Conservation (phyloP, 2,329 filamentous ascomycete genomes). For the Neonectria coccinea region DNA sequence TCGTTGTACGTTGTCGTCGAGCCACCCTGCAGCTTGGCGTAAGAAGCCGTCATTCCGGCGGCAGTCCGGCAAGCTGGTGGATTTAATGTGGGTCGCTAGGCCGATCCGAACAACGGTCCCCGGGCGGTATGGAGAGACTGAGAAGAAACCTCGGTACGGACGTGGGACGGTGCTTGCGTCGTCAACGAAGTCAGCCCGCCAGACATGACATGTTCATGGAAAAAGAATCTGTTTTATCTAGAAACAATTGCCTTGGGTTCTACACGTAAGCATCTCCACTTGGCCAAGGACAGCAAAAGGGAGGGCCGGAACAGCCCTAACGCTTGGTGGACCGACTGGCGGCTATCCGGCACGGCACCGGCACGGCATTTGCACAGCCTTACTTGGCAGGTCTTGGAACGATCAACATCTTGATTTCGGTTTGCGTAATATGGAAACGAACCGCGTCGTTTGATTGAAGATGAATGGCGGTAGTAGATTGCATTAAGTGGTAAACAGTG, state of each 20-base stretch:
- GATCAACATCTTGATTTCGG: neutral
- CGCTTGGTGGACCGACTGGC: slow-evolving; percentile 21
- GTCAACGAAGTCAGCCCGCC: neutral
- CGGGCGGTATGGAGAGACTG: neutral
- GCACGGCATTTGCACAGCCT: slow-evolving; percentile 17
- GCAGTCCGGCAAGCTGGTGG: slow-evolving; percentile 16
- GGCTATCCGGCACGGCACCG: slow-evolving; percentile 25
- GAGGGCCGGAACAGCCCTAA: slow-evolving; percentile 31
- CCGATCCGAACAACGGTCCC: neutral
- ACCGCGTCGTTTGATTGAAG: too few species aligned
- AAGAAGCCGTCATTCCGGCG: slow-evolving; percentile 16
- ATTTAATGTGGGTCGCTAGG: slow-evolving; percentile 6
- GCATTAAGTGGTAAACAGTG: too few species aligned
- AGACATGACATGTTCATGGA: neutral
- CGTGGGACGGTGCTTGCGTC: too few species aligned
- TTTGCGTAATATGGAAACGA: too few species aligned
- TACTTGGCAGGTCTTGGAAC: slow-evolving; percentile 2
- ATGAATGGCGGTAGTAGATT: too few species aligned
- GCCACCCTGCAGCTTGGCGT: slow-evolving; percentile 16
- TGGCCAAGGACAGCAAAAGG: slow-evolving; percentile 38
- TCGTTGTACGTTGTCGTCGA: slow-evolving; percentile 48
- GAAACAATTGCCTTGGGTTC: neutral
- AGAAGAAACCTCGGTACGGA: neutral
- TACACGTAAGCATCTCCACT: slow-evolving; percentile 45
- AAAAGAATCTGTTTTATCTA: neutral